Evolutionary conservation across 1,139 yeast species (phyloP), one percentile per base, ranked within the genome.

Genomic region (Yamadazyma mexicana): DNA sequence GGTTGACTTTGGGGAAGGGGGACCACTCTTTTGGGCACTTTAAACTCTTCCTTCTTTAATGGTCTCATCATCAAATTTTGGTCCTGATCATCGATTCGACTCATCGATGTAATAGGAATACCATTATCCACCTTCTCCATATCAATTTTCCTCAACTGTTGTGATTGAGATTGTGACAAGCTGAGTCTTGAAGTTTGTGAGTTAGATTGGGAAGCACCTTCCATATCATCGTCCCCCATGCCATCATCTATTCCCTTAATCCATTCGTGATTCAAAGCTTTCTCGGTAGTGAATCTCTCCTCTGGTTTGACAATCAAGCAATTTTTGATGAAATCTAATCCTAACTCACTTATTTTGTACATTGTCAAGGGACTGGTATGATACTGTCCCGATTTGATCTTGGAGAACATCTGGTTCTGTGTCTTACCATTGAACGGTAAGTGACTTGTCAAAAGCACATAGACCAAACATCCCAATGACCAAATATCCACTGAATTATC

Each of bases 401-500:
- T 85, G 37, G 75, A 75, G 61, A 87, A 87, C 58, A 92, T 69
- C 47, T 85, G 87, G 18, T 87, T 91, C 54, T 91, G 98, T 0
- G 96, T 87, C 39, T 83, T 77, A 1, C 97, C 97, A 56, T 91
- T 88, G 57, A 92, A 92, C 2, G 98, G 98, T 43, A 91, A 66
- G 68, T 88, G 96, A 0, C 94, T 92, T 0, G 98, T 91, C 39
- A 92, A 64, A 29, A 91, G 79, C 9, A 92, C 98, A 62, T 88
- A 92, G 0, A 89, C 84, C 26, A 92, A 66, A 60, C 98, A 92
- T 0, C 98, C 77, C 29, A 72, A 56, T 1, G 97, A 87, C 98
- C 98, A 92, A 72, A 92, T 87, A 60, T 92, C 98, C 5, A 91
- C 98, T 44, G 87, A 73, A 33, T 86, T 83, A 4, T 96, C 87